Conservation (phyloP, 2,329 filamentous ascomycete genomes). For the Exophiala spinifera region DNA sequence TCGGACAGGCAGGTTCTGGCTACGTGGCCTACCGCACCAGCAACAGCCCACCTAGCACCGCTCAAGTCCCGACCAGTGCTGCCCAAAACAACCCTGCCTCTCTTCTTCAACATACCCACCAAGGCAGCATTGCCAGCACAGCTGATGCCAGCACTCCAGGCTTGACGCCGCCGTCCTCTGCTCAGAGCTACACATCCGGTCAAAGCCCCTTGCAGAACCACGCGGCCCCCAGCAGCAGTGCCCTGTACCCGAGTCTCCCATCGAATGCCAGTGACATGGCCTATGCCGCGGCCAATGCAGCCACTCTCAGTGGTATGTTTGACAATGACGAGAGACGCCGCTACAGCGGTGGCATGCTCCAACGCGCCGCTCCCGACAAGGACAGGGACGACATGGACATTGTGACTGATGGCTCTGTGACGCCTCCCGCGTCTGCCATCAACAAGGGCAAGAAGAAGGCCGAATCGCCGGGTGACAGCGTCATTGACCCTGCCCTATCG, state of each 20-base stretch:
- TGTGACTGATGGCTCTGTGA: slow-evolving; percentile 27
- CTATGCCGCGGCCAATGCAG: slow-evolving; percentile 57
- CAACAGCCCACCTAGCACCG: slow-evolving; percentile 54
- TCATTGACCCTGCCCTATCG: slow-evolving; percentile 29
- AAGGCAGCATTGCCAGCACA: slow-evolving; percentile 34
- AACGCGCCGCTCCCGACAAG: slow-evolving; percentile 49
- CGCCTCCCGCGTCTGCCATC: slow-evolving; percentile 27
- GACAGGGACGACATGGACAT: slow-evolving; percentile 39
- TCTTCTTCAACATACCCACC: slow-evolving; percentile 26
- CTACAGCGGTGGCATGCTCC: slow-evolving; percentile 60
- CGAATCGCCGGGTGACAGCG: slow-evolving; percentile 21
- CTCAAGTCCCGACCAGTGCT: slow-evolving; percentile 42
- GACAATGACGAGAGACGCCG: slow-evolving; percentile 60
- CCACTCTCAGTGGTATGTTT: slow-evolving; percentile 58
- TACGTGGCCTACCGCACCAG: slow-evolving; percentile 56
- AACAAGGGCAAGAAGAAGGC: slow-evolving; percentile 24
- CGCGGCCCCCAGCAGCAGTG: slow-evolving; percentile 33
- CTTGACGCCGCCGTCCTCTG: slow-evolving; percentile 60
- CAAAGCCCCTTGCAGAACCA: slow-evolving; percentile 52
- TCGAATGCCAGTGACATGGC: slow-evolving; percentile 56
- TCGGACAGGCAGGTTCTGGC: slow-evolving; percentile 71
- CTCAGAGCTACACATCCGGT: slow-evolving; percentile 61
- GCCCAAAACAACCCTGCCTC: slow-evolving; percentile 33
- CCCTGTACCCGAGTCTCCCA: slow-evolving; percentile 63
- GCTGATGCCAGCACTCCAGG: slow-evolving; percentile 56